Evolutionary conservation across 495 filamentous ascomycete species (phyloP), one percentile per base, ranked within the genome.

Genomic region (Xylaria bambusicola): DNA sequence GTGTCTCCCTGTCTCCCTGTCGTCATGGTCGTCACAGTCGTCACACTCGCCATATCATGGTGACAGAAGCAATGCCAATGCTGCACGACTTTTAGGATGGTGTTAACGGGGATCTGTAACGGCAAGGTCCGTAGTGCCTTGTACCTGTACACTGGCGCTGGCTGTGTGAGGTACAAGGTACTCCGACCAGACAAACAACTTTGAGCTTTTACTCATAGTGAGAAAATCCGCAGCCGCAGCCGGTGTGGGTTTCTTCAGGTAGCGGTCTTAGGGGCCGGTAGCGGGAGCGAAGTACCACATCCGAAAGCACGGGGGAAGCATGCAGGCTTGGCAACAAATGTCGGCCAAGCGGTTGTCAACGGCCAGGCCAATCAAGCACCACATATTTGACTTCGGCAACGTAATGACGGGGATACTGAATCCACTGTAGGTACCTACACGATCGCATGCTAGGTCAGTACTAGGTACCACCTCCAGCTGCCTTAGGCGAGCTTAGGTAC

Each of bases 211-310:
- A 38, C 6, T 12, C 36, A 26, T 15, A 10, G 33, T 18, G 24
- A 20, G 20, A 44, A 58, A 58, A 36, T 46, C 36, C 38, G 56
- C 56, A 58, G 56, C 47, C 47, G 55, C 24, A 41, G 23, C 27
- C 20, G 38, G 27, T 23, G 17, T 33, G n/a, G n/a, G n/a, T n/a
- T n/a, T n/a, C n/a, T n/a, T 9, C n/a, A 51, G 23, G 27, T 29
- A 45, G 38, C 33, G 55, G 55, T 49, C 45, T 40, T 29, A 1
- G 20, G 31, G 23, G 21, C 53, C 44, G 53, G 53, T 56, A 56
- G 53, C 53, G 53, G 53, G 53, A 56, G 21, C 13, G 24, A 47
- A 27, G 29, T 48, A 42, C 41, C 53, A n/a, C 31, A 27, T 26
- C 20, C 20, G 40, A 56, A 12, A 26, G 41, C n/a, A 56, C 52